phyloP scores from a whole-genome alignment of 2,329 filamentous ascomycete genomes.

The Albophoma yamanashiensis region DNA sequence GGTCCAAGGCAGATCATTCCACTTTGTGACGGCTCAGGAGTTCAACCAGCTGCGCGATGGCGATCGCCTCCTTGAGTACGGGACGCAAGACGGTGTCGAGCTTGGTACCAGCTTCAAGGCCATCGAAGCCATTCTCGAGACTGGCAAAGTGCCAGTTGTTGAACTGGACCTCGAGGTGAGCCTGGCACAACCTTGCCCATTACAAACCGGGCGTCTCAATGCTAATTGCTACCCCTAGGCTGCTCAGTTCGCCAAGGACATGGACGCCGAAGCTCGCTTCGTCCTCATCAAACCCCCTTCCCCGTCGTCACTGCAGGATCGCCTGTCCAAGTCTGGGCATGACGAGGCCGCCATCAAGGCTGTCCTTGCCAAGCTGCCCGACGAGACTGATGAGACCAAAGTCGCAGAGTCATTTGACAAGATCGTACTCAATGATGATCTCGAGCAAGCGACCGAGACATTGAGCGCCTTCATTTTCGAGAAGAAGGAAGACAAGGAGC shows the following conservation, averaged over 20 bases:
- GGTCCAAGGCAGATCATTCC: constrained; percentile 37
- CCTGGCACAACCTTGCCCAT: background rate
- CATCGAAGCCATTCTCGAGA: constrained; percentile 38
- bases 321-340: constrained; percentile 16
- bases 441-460: constrained; percentile 10
- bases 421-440: constrained; percentile 15
- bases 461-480: constrained; percentile 18
- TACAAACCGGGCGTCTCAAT: background rate
- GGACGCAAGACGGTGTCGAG: constrained; percentile 33
- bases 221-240: constrained; percentile 25
- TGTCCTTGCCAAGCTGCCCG: constrained; percentile 10
- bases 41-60: constrained; percentile 50
- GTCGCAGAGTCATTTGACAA: constrained; percentile 16
- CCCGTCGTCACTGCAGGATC: constrained; percentile 13
- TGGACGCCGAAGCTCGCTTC: constrained; percentile 43
- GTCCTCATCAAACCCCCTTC: constrained; percentile 38
- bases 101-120: constrained; percentile 47
- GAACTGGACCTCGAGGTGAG: constrained; percentile 42
- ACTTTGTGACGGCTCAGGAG: constrained; percentile 44
- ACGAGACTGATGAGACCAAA: constrained; percentile 15
- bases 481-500: constrained; percentile 4
- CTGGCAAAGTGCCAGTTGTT: constrained; percentile 50
- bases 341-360: constrained; percentile 12
- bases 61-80: constrained; percentile 48
- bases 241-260: constrained; percentile 45